These are phyloP conservation scores for Claviceps maximensis DNA, from an alignment of 2,329 filamentous ascomycete species.

Conservation along the genomic window DNA sequence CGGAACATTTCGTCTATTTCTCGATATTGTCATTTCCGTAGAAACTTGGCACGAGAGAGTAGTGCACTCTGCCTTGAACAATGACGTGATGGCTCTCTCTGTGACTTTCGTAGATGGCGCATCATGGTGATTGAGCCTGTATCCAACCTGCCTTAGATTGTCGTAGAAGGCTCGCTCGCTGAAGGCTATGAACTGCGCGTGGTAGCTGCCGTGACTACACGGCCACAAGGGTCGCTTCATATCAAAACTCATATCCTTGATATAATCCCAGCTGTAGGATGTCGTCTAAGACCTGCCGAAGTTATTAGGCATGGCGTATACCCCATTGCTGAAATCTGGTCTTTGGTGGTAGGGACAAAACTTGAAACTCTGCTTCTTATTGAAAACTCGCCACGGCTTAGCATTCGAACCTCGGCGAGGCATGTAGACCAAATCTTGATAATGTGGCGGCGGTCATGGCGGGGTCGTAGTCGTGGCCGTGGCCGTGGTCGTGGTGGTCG, in stretches of 20 bases:
- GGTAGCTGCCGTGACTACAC: background rate
- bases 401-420: too few relatives aligned
- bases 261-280: background rate
- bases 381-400: too few relatives aligned
- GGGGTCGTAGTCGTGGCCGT: background rate
- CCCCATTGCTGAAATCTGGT: too few relatives aligned
- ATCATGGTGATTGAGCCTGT: background rate
- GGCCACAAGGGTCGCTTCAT: background rate
- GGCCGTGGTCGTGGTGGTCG: too few relatives aligned
- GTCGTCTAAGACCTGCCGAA: background rate
- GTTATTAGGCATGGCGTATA: too few relatives aligned
- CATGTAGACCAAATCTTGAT: too few relatives aligned
- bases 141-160: background rate
- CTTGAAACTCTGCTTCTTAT: too few relatives aligned
- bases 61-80: background rate
- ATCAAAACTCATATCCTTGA: too few relatives aligned
- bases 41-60: background rate
- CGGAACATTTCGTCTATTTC: background rate
- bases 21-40: background rate
- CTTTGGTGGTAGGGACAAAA: too few relatives aligned
- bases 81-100: background rate
- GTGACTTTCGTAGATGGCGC: background rate
- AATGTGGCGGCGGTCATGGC: background rate
- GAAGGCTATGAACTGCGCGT: too few relatives aligned
- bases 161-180: background rate